A percentile compares a stretch with the other conserved stretches of the same genome.
Conservation (phyloP, 2,329 filamentous ascomycete species). For the Sclerotinia trifoliorum region DNA sequence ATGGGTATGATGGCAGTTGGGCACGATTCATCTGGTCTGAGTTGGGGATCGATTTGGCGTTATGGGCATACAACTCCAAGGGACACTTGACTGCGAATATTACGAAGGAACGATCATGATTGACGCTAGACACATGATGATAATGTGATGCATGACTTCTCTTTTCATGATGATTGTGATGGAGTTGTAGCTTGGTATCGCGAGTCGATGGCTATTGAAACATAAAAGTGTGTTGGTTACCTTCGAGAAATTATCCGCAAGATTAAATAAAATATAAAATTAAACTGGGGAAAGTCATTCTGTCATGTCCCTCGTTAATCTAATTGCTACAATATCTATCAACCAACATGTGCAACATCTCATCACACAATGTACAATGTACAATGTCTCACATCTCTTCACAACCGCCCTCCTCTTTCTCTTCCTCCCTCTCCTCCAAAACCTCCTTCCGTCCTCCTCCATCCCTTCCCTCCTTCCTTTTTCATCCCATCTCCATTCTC, state of each 20-base stretch:
- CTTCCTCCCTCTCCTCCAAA: slow-evolving; percentile 44
- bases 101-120: not conserved
- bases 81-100: not conserved
- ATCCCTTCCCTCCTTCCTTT: slow-evolving; percentile 50
- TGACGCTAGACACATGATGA: not conserved
- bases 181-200: not conserved
- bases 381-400: slow-evolving; percentile 45
- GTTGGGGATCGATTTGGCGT: not conserved
- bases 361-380: too few relatives aligned
- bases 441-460: slow-evolving; percentile 52
- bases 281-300: not conserved
- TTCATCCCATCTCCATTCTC: slow-evolving; percentile 55
- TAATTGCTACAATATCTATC: not conserved
- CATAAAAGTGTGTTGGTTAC: not conserved
- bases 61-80: not conserved
- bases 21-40: slow-evolving; percentile 41
- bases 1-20: slow-evolving; percentile 42
- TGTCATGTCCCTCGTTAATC: not conserved
- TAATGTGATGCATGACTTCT: not conserved
- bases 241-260: not conserved
- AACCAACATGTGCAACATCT: too few relatives aligned
- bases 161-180: not conserved
- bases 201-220: not conserved
- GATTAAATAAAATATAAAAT: not conserved
- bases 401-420: slow-evolving; percentile 50